Evolutionary conservation across 345 rosid species (phyloP), one percentile per base, ranked within the genome.

Genomic region (Toxicodendron radicans): DNA sequence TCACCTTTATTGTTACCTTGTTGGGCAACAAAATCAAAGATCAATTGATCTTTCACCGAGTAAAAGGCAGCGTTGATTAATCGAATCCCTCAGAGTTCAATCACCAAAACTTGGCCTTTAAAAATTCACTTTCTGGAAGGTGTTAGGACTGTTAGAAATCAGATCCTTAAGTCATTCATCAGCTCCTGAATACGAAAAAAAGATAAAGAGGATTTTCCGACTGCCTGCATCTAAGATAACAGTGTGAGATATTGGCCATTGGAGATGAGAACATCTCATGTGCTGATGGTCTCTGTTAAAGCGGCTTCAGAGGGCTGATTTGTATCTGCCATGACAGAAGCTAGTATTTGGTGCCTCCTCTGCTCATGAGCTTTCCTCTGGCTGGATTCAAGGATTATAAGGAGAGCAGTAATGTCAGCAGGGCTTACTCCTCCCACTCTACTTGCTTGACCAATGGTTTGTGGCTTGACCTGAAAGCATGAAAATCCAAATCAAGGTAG

Each of bases 341-440:
- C 64, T 71, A 78, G 75, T 69, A 86, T 75, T 58, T 84, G 83
- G 56, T 80, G 86, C 76, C 90, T 90, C 86, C 75, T 91, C 80
- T 77, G 79, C 17, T 81, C 89, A 71, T 86, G 87, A 75, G 80
- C 87, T 80, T 71, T 87, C 81, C 99, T 86, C 71, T 89, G 67
- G 78, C 86, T 88, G n/a, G 92, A 61, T 85, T 95, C 98, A 35
- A 95, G 92, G 79, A 84, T 82, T 61, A 92, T 90, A 41, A 95
- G 90, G 68, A 95, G 88, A 17, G 96, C 98, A 41, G 98, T 95
- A 27, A 95, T 83, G 76, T 92, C 99, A 12, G 99, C 99, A 14
- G 99, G 98, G 83, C 91, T 92, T 18, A 92, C 98, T 79, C 99
- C 98, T 0, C 97, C 98, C 2, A 91, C 97, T 85, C 98, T 87